Conservation (phyloP, 768 basidiomycete species). For the Suillus ampliporus region DNA sequence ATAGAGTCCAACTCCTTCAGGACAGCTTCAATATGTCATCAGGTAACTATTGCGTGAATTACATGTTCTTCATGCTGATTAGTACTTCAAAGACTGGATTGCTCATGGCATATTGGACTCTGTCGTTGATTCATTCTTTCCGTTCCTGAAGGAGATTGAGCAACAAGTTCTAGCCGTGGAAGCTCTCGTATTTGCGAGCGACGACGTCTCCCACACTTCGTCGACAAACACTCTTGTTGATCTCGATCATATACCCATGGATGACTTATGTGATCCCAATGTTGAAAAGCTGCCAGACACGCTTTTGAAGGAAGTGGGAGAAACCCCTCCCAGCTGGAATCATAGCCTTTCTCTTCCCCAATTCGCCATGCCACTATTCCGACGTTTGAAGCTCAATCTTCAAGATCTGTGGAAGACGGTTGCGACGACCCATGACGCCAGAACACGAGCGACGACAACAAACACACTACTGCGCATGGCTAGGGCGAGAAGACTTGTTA, state of each 20-base stretch:
- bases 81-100: constrained; percentile 76
- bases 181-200: constrained; percentile 58
- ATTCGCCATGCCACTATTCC: constrained; percentile 32
- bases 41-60: constrained; percentile 48
- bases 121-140: constrained; percentile 93
- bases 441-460: constrained; percentile 46
- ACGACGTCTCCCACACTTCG: constrained; percentile 6
- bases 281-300: constrained; percentile 12
- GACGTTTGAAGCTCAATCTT: constrained; percentile 42
- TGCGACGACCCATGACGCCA: constrained; percentile 9
- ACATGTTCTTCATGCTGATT: background rate
- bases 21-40: constrained; percentile 72
- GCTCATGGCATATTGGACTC: constrained; percentile 92
- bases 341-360: constrained; percentile 30
- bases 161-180: constrained; percentile 82
- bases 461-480: constrained; percentile 79
- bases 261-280: background rate
- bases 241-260: background rate
- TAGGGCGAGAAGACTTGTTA: constrained; percentile 76
- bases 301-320: background rate
- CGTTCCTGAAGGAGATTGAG: constrained; percentile 80
- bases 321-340: constrained; percentile 3
- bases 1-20: constrained; percentile 68
- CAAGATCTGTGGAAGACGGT: constrained; percentile 12
- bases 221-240: constrained; percentile 5